Conservation (phyloP, 352 stramenopile genomes). For the Globisporangium heterothallicum region DNA sequence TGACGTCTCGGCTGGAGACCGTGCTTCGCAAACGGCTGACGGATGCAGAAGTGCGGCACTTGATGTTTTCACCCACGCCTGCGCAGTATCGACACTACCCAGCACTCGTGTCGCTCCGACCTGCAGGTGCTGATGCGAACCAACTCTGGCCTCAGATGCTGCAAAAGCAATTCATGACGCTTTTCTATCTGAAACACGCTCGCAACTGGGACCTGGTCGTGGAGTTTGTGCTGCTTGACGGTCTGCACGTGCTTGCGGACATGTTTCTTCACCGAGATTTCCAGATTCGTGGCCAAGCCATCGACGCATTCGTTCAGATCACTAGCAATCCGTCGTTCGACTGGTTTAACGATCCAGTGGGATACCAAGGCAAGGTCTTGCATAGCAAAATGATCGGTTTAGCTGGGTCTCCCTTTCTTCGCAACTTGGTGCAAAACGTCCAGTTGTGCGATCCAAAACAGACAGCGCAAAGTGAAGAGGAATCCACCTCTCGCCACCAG, state of each 20-base stretch:
- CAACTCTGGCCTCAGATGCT: conserved; percentile 11
- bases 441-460: conserved; percentile 10
- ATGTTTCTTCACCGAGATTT: conserved; percentile 25
- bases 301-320: conserved; percentile 40
- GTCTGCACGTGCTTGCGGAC: conserved; percentile 24
- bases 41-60: conserved; percentile 29
- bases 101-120: conserved; percentile 16
- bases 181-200: conserved; percentile 39
- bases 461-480: neutral
- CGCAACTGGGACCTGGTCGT: conserved; percentile 26
- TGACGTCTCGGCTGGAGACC: conserved; percentile 26
- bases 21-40: conserved; percentile 32
- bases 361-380: conserved; percentile 21
- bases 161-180: conserved; percentile 30
- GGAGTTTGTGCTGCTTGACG: conserved; percentile 28
- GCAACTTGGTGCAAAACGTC: conserved; percentile 22
- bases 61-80: conserved; percentile 24
- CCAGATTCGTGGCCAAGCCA: conserved; percentile 32
- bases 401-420: conserved; percentile 16
- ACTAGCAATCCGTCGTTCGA: conserved; percentile 32
- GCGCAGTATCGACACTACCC: conserved; percentile 23
- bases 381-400: conserved; percentile 33
- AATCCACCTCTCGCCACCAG: neutral
- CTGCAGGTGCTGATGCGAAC: neutral
- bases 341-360: conserved; percentile 29